Conservation (phyloP, 345 rosid species). For the Gossypium rotundifolium region DNA sequence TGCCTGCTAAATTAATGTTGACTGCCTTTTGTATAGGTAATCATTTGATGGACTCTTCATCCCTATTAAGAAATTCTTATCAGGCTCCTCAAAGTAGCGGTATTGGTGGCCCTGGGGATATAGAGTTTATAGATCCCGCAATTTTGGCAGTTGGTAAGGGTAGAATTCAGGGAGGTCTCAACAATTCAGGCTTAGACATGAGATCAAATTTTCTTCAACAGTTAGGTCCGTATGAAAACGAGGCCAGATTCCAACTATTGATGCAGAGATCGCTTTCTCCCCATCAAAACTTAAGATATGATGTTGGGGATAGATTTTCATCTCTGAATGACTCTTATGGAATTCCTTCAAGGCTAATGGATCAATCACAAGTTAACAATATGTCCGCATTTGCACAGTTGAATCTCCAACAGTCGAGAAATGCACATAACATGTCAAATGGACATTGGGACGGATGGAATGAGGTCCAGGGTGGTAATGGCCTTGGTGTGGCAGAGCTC, state of each 20-base stretch:
- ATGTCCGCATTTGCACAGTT: conserved; percentile 41
- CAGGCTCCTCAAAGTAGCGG: conserved; percentile 36
- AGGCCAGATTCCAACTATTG: conserved; percentile 56
- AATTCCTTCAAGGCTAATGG: conserved; percentile 52
- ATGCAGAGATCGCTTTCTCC: conserved; percentile 62
- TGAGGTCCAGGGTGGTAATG: conserved; percentile 59
- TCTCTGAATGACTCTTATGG: conserved; percentile 53
- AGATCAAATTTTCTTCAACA: conserved; percentile 49
- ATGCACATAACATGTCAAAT: conserved; percentile 40
- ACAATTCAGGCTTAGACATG: conserved; percentile 48
- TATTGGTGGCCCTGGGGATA: conserved; percentile 39
- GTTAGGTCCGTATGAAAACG: conserved; percentile 46
- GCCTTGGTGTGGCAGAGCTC: conserved; percentile 57
- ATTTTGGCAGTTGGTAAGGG: conserved; percentile 93
- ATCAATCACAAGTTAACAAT: conserved; percentile 51
- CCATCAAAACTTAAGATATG: conserved; percentile 51
- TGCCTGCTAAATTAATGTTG: background rate
- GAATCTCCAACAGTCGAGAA: conserved; percentile 54
- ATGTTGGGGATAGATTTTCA: conserved; percentile 49
- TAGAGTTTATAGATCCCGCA: conserved; percentile 91
- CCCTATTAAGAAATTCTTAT: conserved; percentile 47
- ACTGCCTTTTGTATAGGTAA: conserved; percentile 33
- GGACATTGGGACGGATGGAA: conserved; percentile 80
- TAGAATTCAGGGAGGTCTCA: conserved; percentile 51
- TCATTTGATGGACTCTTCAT: conserved; percentile 41